Evolutionary conservation across 768 basidiomycete genomes (phyloP).

Genomic region (Mycena metata): DNA sequence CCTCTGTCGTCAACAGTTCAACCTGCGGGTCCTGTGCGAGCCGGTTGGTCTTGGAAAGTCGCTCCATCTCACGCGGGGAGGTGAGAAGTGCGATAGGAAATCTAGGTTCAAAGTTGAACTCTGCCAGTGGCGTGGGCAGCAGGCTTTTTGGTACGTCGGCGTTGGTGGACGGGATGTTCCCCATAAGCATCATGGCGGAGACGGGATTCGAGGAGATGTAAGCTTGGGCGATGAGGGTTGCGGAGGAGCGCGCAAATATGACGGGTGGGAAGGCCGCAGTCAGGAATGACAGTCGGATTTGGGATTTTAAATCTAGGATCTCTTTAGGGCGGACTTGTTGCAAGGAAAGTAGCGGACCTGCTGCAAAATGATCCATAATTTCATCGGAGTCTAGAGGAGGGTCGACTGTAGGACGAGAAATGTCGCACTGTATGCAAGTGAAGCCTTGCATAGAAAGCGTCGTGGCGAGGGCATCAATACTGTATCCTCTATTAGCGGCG

Average conservation of each 20-base stretch:
- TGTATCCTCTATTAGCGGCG: constrained; percentile 3
- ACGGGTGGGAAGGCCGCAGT: constrained; percentile 69
- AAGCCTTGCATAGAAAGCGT: constrained; percentile 64
- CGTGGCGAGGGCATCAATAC: constrained; percentile 52
- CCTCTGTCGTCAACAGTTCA: constrained; percentile 51
- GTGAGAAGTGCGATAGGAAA: constrained; percentile 72
- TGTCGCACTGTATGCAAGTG: constrained; percentile 60
- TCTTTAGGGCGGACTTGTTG: neutral
- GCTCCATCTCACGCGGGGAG: constrained; percentile 48
- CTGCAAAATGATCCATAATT: constrained; percentile 57
- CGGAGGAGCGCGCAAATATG: constrained; percentile 62
- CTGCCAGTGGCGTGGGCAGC: constrained; percentile 55
- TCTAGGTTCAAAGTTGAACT: constrained; percentile 72
- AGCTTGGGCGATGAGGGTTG: constrained; percentile 71
- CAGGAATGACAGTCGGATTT: constrained; percentile 53
- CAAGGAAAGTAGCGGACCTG: constrained; percentile 46
- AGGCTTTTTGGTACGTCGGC: constrained; percentile 44
- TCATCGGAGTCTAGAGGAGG: constrained; percentile 41
- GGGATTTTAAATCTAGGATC: constrained; percentile 55
- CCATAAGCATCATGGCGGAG: constrained; percentile 69
- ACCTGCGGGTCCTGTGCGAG: constrained; percentile 57
- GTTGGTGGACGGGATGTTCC: constrained; percentile 63
- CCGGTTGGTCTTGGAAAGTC: constrained; percentile 54
- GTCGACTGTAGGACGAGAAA: constrained; percentile 44
- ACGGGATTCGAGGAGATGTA: constrained; percentile 80